Base-by-base conservation (phyloP, 164 flowering plant species). In the Annona cherimola region DNA sequence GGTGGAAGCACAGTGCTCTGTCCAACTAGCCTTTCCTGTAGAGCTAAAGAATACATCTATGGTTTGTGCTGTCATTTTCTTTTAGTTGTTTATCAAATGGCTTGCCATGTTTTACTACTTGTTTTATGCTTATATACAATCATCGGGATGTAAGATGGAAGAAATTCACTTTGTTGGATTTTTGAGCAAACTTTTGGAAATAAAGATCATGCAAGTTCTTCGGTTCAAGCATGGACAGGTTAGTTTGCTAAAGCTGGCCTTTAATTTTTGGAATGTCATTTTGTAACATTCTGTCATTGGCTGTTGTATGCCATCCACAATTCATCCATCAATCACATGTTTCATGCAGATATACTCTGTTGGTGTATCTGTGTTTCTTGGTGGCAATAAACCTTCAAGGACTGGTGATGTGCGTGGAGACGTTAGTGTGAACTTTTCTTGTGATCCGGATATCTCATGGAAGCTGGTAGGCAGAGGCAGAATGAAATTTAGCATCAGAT, bases 201-300 rank as follows among this genome's bases (percentile, higher is more conserved):
- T 95, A 75, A 94, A 87, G 81, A 85, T 94, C 50, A 77, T 90
- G 86, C 98, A 94, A 74, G 87, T 89, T 82, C 90, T 94, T 16
- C 94, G 98, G 20, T 94, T 94, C 83, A 89, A 89, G 86, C 91
- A 88, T 84, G 97, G 98, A 61, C 97, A 94, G 93, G 98, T 94
- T 68, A 26, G 44, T 59, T 40, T 46, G 42, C 44, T 11, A 26
- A 11, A 4, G 3, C 26, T 41, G 69, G 20, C 4, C 4, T 7
- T 44, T 66, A 14, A 45, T 40, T 67, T 14, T 55, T 42, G 35
- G 5, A 19, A 44, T 18, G 43, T 66, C 39, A 40, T 16, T 4
- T 45, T 42, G n/a, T 61, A 40, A 61, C 19, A 26, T 41, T 12
- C n/a, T n/a, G 7, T 5, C 44, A n/a, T 50, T 70, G 45, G 4